These are phyloP conservation scores for Mycena metata DNA, from an alignment of 768 basidiomycete species.

Conservation along the genomic window DNA sequence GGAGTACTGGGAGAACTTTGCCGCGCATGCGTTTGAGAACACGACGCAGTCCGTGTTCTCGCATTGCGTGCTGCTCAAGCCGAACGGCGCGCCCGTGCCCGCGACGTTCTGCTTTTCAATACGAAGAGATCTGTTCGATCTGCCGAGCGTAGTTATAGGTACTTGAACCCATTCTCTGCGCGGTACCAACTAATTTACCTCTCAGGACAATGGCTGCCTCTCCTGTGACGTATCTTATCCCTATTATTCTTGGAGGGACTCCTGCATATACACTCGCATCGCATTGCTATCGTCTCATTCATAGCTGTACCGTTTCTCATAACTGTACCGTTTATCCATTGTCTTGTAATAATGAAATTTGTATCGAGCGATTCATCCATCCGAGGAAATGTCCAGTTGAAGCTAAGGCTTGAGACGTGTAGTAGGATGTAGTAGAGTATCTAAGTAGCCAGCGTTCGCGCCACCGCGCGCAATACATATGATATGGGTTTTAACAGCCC, in stretches of 20 bases:
- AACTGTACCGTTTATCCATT: constrained; percentile 34
- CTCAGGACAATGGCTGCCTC: constrained; percentile 89
- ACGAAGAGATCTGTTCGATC: constrained; percentile 90
- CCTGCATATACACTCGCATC: constrained; percentile 16
- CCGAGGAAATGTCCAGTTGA: constrained; percentile 6
- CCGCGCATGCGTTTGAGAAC: constrained; percentile 97
- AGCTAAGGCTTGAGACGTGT: background rate
- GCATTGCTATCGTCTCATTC: constrained; percentile 22
- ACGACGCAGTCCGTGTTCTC: constrained; percentile 96
- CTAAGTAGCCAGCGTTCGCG: constrained; percentile 13
- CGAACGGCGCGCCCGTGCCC: constrained; percentile 85
- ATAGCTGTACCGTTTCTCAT: constrained; percentile 21
- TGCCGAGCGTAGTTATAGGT: constrained; percentile 93
- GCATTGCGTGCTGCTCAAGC: constrained; percentile 90
- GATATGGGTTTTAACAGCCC: no score
- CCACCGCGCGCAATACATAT: constrained; percentile 10
- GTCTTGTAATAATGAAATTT: constrained; percentile 29
- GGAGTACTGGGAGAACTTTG: constrained; percentile 97
- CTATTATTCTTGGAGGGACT: constrained; percentile 24
- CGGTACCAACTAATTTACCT: constrained; percentile 17
- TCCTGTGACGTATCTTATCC: constrained; percentile 63
- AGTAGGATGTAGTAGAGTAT: constrained; percentile 28
- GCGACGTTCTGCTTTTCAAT: constrained; percentile 98
- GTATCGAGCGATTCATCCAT: constrained; percentile 22
- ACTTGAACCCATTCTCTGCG: constrained; percentile 40